Conservation (phyloP, 2,329 filamentous ascomycete species). For the Neofusicoccum sp. region DNA sequence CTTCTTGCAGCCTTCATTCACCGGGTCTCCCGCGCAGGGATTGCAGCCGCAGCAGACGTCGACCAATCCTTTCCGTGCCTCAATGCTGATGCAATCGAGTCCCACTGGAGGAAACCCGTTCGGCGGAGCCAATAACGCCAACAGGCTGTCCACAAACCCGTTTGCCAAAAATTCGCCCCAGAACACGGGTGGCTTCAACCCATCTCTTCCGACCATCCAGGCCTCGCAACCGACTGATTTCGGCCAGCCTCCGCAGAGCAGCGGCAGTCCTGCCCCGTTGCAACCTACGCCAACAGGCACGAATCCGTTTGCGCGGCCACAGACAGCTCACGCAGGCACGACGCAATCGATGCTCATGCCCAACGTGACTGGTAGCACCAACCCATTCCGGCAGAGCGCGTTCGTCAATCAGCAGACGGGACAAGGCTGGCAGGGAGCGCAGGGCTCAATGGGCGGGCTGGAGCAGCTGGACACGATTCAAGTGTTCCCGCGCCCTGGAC, state of each 20-base stretch:
- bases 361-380: slow-evolving; percentile 83
- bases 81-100: slow-evolving; percentile 23
- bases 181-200: slow-evolving; percentile 24
- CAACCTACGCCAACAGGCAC: slow-evolving; percentile 65
- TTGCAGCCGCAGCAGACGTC: slow-evolving; percentile 53
- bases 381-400: slow-evolving; percentile 87
- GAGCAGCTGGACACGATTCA: slow-evolving; percentile 77
- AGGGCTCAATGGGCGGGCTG: slow-evolving; percentile 76
- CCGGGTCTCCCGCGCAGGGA: slow-evolving; percentile 36
- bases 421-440: slow-evolving; percentile 80
- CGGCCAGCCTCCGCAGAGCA: slow-evolving; percentile 30
- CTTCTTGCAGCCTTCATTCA: slow-evolving; percentile 11
- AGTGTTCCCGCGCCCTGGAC: slow-evolving; percentile 69
- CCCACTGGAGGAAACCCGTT: slow-evolving; percentile 28
- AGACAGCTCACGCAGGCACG: slow-evolving; percentile 25
- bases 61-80: slow-evolving; percentile 84
- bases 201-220: slow-evolving; percentile 21
- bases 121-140: slow-evolving; percentile 37
- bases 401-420: slow-evolving; percentile 90
- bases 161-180: slow-evolving; percentile 64
- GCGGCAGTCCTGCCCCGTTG: slow-evolving; percentile 36
- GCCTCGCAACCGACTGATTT: slow-evolving; percentile 25
- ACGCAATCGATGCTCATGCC: slow-evolving; percentile 50
- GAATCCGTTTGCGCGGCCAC: slow-evolving; percentile 65
- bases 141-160: slow-evolving; percentile 76